Evolutionary conservation across 2,329 filamentous ascomycete species (phyloP).

Genomic region (Tolypocladium amazonense): DNA sequence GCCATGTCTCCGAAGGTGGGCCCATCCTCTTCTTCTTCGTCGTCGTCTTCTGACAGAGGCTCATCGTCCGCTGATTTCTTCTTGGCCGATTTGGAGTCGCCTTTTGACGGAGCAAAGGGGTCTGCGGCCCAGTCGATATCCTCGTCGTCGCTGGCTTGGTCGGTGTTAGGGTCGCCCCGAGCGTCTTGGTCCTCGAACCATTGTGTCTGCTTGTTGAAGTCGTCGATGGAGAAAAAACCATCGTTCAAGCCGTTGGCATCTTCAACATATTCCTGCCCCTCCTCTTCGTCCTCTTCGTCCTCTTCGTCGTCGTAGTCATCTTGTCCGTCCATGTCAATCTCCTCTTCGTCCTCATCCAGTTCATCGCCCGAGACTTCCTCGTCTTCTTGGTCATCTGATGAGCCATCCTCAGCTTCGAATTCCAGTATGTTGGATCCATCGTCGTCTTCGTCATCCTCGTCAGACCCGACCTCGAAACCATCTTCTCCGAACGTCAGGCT

Average conservation of each 20-base stretch:
- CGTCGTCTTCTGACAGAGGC: conserved; percentile 34
- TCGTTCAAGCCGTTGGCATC: conserved; percentile 84
- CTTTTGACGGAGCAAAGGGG: conserved; percentile 41
- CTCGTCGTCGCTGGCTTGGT: conserved; percentile 70
- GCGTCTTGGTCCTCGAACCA: conserved; percentile 80
- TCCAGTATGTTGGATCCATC: conserved; percentile 18
- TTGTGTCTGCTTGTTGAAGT: conserved; percentile 92
- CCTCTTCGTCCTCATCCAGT: conserved; percentile 17
- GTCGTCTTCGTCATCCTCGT: conserved; percentile 16
- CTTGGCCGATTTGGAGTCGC: conserved; percentile 12
- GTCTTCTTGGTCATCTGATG: conserved; percentile 16
- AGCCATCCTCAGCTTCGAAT: conserved; percentile 7
- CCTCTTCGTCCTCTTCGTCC: conserved; percentile 26
- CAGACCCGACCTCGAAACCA: conserved; percentile 19
- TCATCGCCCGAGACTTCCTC: conserved; percentile 23
- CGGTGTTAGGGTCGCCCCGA: conserved; percentile 63
- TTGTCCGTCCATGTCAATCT: conserved; percentile 22
- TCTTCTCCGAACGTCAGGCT: conserved; percentile 15
- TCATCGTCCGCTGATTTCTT: conserved; percentile 21
- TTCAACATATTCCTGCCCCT: conserved; percentile 35
- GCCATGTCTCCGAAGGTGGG: conserved; percentile 77
- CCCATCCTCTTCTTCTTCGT: conserved; percentile 58
- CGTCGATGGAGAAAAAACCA: conserved; percentile 94
- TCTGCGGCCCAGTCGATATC: conserved; percentile 81
- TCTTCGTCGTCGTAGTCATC: conserved; percentile 24